Evolutionary conservation across 768 basidiomycete genomes (phyloP).

Genomic region (Daedaleopsis sinensis): DNA sequence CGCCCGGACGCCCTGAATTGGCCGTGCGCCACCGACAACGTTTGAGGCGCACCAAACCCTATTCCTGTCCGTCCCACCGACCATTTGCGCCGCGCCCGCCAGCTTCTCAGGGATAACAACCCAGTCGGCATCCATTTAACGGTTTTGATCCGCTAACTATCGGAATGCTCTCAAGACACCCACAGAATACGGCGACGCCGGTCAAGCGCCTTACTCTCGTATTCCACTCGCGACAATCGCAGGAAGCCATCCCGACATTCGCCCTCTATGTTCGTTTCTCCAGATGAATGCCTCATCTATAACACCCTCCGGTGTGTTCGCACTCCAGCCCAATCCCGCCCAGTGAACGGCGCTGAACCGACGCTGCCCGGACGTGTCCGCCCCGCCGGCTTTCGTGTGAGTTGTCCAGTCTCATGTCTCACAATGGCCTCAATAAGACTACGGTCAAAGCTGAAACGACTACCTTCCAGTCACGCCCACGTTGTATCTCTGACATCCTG

Average conservation of each 20-base stretch:
- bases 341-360: not conserved
- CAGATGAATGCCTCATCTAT: no score
- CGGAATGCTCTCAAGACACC: constrained; percentile 1
- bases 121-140: not conserved
- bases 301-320: not conserved
- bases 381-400: constrained; percentile 11
- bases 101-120: not conserved
- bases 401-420: not conserved
- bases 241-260: not conserved
- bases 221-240: not conserved
- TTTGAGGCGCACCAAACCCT: not conserved
- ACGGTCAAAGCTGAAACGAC: constrained; percentile 1
- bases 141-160: constrained; percentile 7
- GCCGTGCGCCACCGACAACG: not conserved
- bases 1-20: not conserved
- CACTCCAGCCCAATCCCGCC: not conserved
- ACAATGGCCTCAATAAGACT: not conserved
- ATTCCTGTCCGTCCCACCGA: not conserved
- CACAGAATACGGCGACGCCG: constrained; percentile 1
- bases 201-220: not conserved
- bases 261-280: not conserved
- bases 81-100: not conserved
- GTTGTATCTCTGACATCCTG: constrained; percentile 5
- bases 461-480: constrained; percentile 1
- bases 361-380: not conserved